Evolutionary conservation across 2,329 filamentous ascomycete species (phyloP), one percentile per base, ranked within the genome.

Genomic region (Helotiales sp.): DNA sequence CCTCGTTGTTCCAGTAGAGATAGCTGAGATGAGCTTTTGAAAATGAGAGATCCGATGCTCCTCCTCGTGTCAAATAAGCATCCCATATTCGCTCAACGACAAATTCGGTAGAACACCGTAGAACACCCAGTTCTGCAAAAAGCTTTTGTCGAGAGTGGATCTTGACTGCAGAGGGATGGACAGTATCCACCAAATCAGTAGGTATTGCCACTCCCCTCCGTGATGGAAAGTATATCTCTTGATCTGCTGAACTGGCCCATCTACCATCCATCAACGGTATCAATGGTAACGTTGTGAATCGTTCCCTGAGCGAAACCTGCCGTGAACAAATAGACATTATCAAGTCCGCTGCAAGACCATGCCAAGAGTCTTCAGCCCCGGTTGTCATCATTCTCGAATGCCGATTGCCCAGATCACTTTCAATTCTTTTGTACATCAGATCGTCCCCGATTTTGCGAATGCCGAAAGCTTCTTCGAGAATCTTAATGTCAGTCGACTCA

Each of bases 21-120:
- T 69, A 72, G 1, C 28, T 54, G 10, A 72, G 24, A 66, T 72
- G 70, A 60, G 49, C 49, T n/a, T 57, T 69, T 4, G 70, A 72
- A 17, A 26, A 24, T 32, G 40, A 8, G 13, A 70, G 40, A 55
- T 67, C 32, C 15, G 66, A 30, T 34, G 50, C 64, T 49, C 47
- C 64, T 15, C 55, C 52, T 2, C 30, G 5, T 43, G 24, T 34
- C 32, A 50, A 58, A 50, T 71, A 70, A 8, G 24, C 34, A 15
- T 24, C 13, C 57, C 54, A 67, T 20, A 71, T 22, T 6, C 6
- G 17, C 22, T 63, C 43, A 20, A 68, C 13, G 10, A 70, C 58
- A 13, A 22, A n/a, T 7, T 13, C 34, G 3, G 34, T 6, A 3
- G 6, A 7, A 13, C 34, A 15, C 11, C 11, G 34, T 3, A 13